These are phyloP conservation scores for Cercospora zeae-maydis DNA, from an alignment of 2,329 filamentous ascomycete genomes.

Conservation along the genomic window DNA sequence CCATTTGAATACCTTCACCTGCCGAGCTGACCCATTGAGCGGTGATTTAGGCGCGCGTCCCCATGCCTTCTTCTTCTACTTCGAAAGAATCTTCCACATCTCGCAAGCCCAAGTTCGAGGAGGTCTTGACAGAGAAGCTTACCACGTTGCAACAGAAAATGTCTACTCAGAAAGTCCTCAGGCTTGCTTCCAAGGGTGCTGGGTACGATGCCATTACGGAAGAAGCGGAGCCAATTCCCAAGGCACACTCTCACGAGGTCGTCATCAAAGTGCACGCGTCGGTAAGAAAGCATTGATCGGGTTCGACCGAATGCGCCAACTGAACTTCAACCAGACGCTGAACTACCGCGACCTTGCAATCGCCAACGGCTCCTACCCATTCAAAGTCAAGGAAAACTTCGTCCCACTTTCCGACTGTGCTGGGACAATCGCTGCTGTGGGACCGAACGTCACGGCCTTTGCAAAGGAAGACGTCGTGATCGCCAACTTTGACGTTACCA, in stretches of 20 bases:
- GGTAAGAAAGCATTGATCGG: background rate
- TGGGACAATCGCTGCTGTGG: constrained; percentile 54
- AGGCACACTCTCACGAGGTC: constrained; percentile 41
- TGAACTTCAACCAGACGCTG: constrained; percentile 36
- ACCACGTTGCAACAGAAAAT: constrained; percentile 11
- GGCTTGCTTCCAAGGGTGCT: constrained; percentile 20
- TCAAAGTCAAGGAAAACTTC: constrained; percentile 35
- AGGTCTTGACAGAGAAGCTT: constrained; percentile 10
- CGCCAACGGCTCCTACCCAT: constrained; percentile 18
- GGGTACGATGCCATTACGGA: constrained; percentile 18
- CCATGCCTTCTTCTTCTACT: constrained; percentile 4
- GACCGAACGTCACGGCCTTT: constrained; percentile 31
- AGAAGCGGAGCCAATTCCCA: constrained; percentile 25
- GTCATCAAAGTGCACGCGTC: constrained; percentile 50
- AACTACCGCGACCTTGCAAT: constrained; percentile 48
- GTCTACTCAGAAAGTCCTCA: constrained; percentile 18
- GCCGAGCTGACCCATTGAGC: background rate
- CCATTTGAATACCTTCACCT: background rate
- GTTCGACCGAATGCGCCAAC: background rate
- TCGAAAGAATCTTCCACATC: background rate
- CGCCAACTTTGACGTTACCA: constrained; percentile 35
- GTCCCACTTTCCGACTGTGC: constrained; percentile 68
- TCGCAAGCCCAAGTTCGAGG: constrained; percentile 7
- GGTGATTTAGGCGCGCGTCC: background rate
- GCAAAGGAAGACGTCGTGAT: constrained; percentile 60